Evolutionary conservation across 2,329 filamentous ascomycete genomes (phyloP).

Genomic region (Chrysosporium keratinophilum): DNA sequence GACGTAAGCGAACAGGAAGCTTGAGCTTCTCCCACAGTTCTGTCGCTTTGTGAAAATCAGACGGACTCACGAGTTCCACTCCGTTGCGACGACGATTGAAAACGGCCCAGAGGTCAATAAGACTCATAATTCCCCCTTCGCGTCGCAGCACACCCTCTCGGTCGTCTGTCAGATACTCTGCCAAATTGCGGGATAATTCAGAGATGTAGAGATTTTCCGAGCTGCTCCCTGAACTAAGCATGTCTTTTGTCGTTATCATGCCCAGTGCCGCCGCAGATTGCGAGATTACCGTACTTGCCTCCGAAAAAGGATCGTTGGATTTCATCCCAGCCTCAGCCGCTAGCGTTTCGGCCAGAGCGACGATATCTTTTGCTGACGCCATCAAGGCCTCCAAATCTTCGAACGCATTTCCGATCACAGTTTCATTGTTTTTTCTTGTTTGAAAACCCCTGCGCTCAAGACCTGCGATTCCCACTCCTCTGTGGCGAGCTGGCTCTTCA

Average conservation of each 20-base stretch:
- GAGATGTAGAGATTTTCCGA: slow-evolving; percentile 81
- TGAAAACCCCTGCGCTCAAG: slow-evolving; percentile 77
- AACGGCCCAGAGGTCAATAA: slow-evolving; percentile 86
- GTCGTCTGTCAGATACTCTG: slow-evolving; percentile 83
- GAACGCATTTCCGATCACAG: slow-evolving; percentile 86
- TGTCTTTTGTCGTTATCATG: slow-evolving; percentile 88
- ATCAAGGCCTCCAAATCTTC: slow-evolving; percentile 94
- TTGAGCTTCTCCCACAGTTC: slow-evolving; percentile 77
- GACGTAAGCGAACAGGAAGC: slow-evolving; percentile 73
- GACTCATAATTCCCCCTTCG: slow-evolving; percentile 76
- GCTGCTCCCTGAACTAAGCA: slow-evolving; percentile 64
- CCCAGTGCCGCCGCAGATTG: slow-evolving; percentile 77
- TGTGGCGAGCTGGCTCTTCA: slow-evolving; percentile 29
- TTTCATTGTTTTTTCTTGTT: slow-evolving; percentile 81
- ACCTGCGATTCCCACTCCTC: slow-evolving; percentile 79
- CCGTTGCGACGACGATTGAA: slow-evolving; percentile 90
- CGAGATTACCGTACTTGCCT: slow-evolving; percentile 64
- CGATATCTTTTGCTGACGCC: slow-evolving; percentile 93
- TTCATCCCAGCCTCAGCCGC: slow-evolving; percentile 55
- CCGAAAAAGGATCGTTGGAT: slow-evolving; percentile 48
- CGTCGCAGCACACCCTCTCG: slow-evolving; percentile 63
- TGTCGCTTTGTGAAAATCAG: slow-evolving; percentile 84
- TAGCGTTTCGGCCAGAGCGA: slow-evolving; percentile 83
- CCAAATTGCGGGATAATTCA: slow-evolving; percentile 71
- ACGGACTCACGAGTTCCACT: slow-evolving; percentile 84